A percentile compares a stretch with the other conserved stretches of the same genome.
Conservation (phyloP, 2,329 filamentous ascomycete species). For the Ilyonectria mors-panacis region DNA sequence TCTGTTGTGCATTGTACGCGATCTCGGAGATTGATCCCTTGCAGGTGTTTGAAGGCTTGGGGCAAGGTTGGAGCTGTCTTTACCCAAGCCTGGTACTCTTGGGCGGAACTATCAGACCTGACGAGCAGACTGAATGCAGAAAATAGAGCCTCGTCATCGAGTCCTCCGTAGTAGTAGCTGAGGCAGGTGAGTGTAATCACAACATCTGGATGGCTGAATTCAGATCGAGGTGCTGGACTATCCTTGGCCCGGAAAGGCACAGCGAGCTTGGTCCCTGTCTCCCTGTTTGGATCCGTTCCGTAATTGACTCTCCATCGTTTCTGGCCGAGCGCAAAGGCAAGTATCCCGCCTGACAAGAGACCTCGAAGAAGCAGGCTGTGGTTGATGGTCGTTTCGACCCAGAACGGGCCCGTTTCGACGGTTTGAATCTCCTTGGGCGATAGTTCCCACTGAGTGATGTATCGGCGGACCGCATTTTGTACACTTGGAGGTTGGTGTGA, state of each 20-base stretch:
- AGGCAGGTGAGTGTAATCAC: constrained; percentile 70
- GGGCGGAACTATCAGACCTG: constrained; percentile 65
- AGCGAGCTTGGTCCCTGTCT: constrained; percentile 62
- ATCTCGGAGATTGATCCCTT: constrained; percentile 73
- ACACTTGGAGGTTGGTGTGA: constrained; percentile 50
- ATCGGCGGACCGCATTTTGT: constrained; percentile 55
- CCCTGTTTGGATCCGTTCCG: constrained; percentile 63
- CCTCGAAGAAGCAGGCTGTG: constrained; percentile 67
- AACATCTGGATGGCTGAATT: constrained; percentile 75
- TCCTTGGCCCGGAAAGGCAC: constrained; percentile 75
- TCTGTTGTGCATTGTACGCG: constrained; percentile 58
- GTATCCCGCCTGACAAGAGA: constrained; percentile 68
- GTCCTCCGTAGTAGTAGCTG: constrained; percentile 70
- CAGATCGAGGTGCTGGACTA: constrained; percentile 66
- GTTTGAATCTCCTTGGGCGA: constrained; percentile 45
- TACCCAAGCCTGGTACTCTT: constrained; percentile 68
- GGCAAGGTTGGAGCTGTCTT: constrained; percentile 53
- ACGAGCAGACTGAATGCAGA: constrained; percentile 62
- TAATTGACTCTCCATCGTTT: constrained; percentile 79
- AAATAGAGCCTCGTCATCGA: constrained; percentile 65
- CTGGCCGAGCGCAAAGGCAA: constrained; percentile 66
- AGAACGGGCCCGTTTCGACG: constrained; percentile 58
- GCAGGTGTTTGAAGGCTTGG: constrained; percentile 56
- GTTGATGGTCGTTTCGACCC: constrained; percentile 49
- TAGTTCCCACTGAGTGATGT: constrained; percentile 60